Evolutionary conservation across 371 early-diverging fungal genomes (phyloP).

Genomic region (Mortierella sp.): DNA sequence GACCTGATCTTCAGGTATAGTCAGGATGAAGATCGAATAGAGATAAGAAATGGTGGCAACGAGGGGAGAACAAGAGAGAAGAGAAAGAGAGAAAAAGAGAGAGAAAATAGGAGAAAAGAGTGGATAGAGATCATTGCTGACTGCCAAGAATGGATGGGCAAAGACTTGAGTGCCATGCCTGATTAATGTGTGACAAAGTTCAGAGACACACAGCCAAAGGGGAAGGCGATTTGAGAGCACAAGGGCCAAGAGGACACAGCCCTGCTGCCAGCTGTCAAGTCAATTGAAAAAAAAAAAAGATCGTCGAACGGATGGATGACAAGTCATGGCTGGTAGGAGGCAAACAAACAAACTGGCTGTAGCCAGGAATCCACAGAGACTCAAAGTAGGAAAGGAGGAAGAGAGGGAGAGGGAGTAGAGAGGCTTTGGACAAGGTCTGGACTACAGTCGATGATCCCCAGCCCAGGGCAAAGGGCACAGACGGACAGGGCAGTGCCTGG

Average conservation of each 20-base stretch:
- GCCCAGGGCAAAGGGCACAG: no score
- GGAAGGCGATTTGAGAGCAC: background rate
- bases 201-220: background rate
- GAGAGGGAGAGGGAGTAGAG: no score
- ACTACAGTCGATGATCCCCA: no score
- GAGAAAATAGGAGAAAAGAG: background rate
- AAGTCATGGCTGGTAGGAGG: no score
- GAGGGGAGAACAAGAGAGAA: slow-evolving; percentile 1
- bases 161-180: background rate
- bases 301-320: background rate
- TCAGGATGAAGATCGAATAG: background rate
- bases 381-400: no score
- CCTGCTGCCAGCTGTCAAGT: background rate
- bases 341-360: no score
- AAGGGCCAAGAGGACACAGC: background rate
- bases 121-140: background rate
- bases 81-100: background rate
- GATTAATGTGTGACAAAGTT: background rate
- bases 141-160: slow-evolving; percentile 4
- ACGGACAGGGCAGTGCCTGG: no score
- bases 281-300: background rate
- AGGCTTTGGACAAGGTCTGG: no score
- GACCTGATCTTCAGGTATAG: background rate
- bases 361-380: no score
- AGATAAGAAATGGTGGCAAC: background rate